Evolutionary conservation across 306 rosid species (phyloP).

Genomic region (Malus sieversii): DNA sequence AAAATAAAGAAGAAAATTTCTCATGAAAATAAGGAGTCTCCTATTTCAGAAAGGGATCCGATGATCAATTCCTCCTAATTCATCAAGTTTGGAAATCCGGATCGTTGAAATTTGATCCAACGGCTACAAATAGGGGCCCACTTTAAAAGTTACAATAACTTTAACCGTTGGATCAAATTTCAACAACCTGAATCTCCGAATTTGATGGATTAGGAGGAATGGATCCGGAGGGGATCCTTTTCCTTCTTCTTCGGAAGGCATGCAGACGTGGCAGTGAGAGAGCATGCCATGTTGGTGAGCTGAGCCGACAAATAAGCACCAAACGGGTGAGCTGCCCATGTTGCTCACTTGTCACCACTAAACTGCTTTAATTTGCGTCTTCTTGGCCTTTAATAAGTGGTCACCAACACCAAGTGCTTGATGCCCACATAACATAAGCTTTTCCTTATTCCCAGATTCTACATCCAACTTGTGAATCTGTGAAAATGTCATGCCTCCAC

Average conservation of each 20-base stretch:
- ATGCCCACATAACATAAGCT: not conserved
- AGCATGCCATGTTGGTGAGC: constrained; percentile 6
- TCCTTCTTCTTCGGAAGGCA: not conserved
- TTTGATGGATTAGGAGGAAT: no score
- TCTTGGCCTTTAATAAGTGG: not conserved
- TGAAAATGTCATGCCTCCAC: not conserved
- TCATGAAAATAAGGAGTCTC: no score
- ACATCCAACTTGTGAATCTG: not conserved
- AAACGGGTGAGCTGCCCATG: not conserved
- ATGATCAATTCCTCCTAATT: no score
- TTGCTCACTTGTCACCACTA: not conserved
- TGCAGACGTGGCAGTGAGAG: constrained; percentile 4
- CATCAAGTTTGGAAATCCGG: no score
- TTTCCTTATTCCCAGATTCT: not conserved
- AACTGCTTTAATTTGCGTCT: not conserved
- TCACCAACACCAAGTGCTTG: not conserved
- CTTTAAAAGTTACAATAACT: no score
- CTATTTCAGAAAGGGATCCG: not conserved
- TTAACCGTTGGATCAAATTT: no score
- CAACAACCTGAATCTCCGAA: no score
- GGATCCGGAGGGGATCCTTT: no score
- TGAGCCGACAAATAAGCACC: not conserved
- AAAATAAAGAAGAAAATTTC: no score
- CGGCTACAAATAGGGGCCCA: no score
- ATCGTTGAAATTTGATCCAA: no score